These are phyloP conservation scores for Limonium bicolor DNA, from an alignment of 148 eudicot species.

Conservation along the genomic window DNA sequence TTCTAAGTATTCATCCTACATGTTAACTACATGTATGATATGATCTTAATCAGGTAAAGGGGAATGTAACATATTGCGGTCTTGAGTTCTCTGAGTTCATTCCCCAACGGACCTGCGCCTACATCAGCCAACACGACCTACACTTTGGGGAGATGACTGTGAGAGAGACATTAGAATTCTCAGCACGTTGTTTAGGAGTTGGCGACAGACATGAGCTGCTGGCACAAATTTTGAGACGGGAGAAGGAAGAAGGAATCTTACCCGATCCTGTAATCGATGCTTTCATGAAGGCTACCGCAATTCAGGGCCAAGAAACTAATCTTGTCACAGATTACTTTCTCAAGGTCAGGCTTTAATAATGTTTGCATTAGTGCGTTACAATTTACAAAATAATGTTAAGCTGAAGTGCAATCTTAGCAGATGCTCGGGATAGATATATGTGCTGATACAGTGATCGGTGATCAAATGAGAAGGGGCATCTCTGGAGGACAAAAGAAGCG, in stretches of 20 bases:
- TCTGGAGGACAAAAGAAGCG: slow-evolving; percentile 97
- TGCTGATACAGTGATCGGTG: slow-evolving; percentile 56
- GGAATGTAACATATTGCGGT: slow-evolving; percentile 71
- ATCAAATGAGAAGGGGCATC: slow-evolving; percentile 77
- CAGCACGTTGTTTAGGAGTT: slow-evolving; percentile 67
- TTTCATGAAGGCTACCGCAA: slow-evolving; percentile 57
- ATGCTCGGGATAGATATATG: slow-evolving; percentile 57
- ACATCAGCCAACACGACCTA: slow-evolving; percentile 66
- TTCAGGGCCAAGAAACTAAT: slow-evolving; percentile 45
- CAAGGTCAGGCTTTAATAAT: slow-evolving; percentile 24
- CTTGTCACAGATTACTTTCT: slow-evolving; percentile 61
- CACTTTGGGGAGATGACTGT: slow-evolving; percentile 85
- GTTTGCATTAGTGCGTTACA: neutral
- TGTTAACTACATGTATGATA: too few relatives aligned
- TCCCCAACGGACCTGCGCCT: slow-evolving; percentile 71
- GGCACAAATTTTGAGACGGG: slow-evolving; percentile 37
- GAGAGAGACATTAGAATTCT: slow-evolving; percentile 68
- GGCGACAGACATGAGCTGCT: slow-evolving; percentile 52
- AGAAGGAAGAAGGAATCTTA: slow-evolving; percentile 48
- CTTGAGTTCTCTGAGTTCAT: slow-evolving; percentile 59
- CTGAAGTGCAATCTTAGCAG: slow-evolving; percentile 11
- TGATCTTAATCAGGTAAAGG: slow-evolving; percentile 18
- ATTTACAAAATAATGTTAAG: neutral
- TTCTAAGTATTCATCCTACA: too few relatives aligned
- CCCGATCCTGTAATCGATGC: slow-evolving; percentile 74